Conservation (phyloP, 2,329 filamentous ascomycete species). For the Colletotrichum orchidophilum region DNA sequence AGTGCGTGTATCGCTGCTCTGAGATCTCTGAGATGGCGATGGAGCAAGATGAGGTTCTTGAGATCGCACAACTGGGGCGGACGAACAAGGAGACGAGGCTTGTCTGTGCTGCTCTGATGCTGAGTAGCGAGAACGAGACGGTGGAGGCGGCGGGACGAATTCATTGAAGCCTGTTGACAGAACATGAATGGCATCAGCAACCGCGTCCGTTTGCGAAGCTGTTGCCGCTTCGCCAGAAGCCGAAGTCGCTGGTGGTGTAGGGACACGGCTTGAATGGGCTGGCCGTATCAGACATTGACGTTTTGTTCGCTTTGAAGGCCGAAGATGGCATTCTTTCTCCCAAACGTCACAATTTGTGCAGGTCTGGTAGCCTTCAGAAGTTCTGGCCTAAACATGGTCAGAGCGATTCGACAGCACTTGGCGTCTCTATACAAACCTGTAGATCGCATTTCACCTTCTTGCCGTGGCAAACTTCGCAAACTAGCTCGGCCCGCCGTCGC, state of each 20-base stretch:
- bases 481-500: conserved; percentile 43
- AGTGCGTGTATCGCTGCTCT: conserved; percentile 23
- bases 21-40: conserved; percentile 22
- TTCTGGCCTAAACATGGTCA: conserved; percentile 29
- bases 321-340: conserved; percentile 40
- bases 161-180: background rate
- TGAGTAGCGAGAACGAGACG: background rate
- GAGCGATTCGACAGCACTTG: background rate
- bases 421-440: conserved; percentile 35
- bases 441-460: conserved; percentile 49
- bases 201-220: background rate
- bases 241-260: conserved; percentile 5
- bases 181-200: background rate
- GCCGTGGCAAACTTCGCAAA: conserved; percentile 44
- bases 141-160: background rate
- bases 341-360: conserved; percentile 42
- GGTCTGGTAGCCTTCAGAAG: conserved; percentile 35
- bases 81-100: background rate
- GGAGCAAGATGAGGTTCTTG: background rate
- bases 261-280: background rate
- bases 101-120: background rate
- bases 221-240: background rate
- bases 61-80: background rate
- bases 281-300: conserved; percentile 20
- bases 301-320: conserved; percentile 42